phyloP scores from a whole-genome alignment of 805 yeast species.

The Starmerella etchellsii region DNA sequence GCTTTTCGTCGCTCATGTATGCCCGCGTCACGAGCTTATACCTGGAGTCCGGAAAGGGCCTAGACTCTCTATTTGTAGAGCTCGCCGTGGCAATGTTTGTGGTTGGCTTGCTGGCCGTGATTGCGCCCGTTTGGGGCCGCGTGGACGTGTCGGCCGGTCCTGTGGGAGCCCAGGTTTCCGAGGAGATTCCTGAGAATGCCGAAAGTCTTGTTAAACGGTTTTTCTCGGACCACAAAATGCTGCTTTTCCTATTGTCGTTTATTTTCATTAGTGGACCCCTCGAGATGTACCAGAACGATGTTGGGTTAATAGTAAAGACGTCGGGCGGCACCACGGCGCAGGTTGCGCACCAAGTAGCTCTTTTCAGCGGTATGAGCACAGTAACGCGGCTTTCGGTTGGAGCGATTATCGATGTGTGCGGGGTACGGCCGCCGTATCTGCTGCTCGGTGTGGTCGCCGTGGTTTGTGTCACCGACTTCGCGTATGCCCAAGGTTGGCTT shows the following conservation, averaged over 20 bases:
- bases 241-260: conserved; percentile 50
- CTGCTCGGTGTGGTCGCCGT: conserved; percentile 25
- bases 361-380: conserved; percentile 58
- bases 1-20: conserved; percentile 64
- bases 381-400: conserved; percentile 56
- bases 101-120: conserved; percentile 20
- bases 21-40: conserved; percentile 38
- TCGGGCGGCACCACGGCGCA: conserved; percentile 21
- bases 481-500: conserved; percentile 28
- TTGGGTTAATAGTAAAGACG: conserved; percentile 56
- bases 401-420: conserved; percentile 48
- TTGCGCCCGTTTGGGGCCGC: conserved; percentile 19
- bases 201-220: conserved; percentile 17
- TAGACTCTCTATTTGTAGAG: conserved; percentile 10
- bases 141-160: conserved; percentile 5
- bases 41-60: background rate
- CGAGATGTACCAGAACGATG: conserved; percentile 71
- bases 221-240: conserved; percentile 27
- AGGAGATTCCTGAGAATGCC: background rate
- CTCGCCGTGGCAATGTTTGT: conserved; percentile 20
- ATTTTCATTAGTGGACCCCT: conserved; percentile 67
- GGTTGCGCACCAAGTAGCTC: conserved; percentile 34
- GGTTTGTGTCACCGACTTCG: conserved; percentile 21
- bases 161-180: background rate
- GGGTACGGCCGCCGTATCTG: conserved; percentile 25